Evolutionary conservation across 78 protist species (phyloP), one percentile per base, ranked within the genome.

Genomic region (Protostelium mycophagum): DNA sequence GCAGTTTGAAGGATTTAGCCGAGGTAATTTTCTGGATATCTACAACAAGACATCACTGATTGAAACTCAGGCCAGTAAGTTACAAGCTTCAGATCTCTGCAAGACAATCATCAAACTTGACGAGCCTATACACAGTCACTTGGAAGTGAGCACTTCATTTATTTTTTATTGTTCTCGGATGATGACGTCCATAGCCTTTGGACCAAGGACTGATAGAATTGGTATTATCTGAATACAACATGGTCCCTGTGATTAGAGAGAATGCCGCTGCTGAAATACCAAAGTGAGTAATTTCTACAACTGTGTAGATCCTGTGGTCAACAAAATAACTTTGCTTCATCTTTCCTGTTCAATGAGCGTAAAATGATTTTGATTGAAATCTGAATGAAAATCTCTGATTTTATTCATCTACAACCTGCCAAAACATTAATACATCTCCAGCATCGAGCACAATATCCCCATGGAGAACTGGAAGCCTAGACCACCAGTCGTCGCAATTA

Each of bases 401-500:
- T n/a, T n/a, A n/a, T n/a, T n/a, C n/a, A n/a, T n/a, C n/a, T n/a
- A n/a, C n/a, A n/a, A n/a, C n/a, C n/a, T n/a, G n/a, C n/a, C n/a
- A n/a, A n/a, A n/a, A n/a, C n/a, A n/a, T n/a, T n/a, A n/a, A n/a
- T n/a, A n/a, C n/a, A n/a, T n/a, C n/a, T n/a, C n/a, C 73, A 16
- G 5, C 73, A 51, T 51, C 5, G 73, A 16, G 73, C 16, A 5
- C 73, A 51, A 16, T 51, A 5, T 16, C 5, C 73, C 73, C 31
- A 51, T 51, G 73, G 31, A 16, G 16, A 51, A 51, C 31, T 25
- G 5, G 5, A 25, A 5, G 73, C 16, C 73, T 51, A 5, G 90
- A 83, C 31, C 98, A 63, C 99, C 99, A 0, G 93, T 98, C 34
- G 99, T 97, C 1, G 94, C 98, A 0, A 35, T 98, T 34, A 96